Percentiles rank a stretch among this genome's conserved stretches.
Conservation (phyloP, 140 eudicot species). For the Ambrosia hybrid region DNA sequence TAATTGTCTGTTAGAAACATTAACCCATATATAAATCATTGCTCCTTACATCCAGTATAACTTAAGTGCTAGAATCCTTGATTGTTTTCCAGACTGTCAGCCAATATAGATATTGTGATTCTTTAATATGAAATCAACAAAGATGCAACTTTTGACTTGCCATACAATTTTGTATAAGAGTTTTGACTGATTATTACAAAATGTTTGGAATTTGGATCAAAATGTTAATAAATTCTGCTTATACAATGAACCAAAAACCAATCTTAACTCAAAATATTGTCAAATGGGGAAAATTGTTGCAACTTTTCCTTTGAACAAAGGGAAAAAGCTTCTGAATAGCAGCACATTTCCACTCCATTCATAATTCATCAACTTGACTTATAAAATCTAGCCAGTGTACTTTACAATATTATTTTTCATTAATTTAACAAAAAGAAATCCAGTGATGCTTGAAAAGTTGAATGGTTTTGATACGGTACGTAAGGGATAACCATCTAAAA, state of each 20-base stretch:
- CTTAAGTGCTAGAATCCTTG: neutral
- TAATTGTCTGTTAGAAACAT: neutral
- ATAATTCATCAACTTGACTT: neutral
- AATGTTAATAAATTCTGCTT: neutral
- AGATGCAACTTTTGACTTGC: neutral
- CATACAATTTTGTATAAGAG: constrained; percentile 1
- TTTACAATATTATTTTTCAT: neutral
- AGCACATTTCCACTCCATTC: constrained; percentile 3
- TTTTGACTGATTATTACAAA: neutral
- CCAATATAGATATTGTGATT: neutral
- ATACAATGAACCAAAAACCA: neutral
- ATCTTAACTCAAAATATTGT: neutral
- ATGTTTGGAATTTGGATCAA: neutral
- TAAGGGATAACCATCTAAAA: no score
- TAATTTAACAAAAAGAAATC: neutral
- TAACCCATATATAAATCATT: neutral
- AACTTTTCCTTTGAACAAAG: neutral
- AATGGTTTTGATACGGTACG: neutral
- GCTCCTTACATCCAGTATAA: neutral
- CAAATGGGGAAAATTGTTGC: neutral
- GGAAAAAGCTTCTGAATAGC: neutral
- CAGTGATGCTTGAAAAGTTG: neutral
- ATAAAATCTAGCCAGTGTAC: neutral
- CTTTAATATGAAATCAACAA: neutral
- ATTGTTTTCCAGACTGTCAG: neutral